These are phyloP conservation scores for Solanum rostratum DNA, from an alignment of 257 asterid species.

Conservation along the genomic window DNA sequence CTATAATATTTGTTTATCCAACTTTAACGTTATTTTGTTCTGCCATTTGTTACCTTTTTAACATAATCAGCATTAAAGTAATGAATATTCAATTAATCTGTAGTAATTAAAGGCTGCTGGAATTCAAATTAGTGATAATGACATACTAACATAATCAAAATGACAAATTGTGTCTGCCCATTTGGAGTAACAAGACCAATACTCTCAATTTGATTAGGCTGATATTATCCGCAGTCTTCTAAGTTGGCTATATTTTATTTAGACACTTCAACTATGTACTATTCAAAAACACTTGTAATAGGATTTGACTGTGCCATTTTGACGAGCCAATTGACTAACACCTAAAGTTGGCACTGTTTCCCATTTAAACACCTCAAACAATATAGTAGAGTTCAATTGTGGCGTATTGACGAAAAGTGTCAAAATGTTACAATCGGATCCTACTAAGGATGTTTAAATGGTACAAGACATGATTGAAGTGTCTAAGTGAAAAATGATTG, in stretches of 20 bases:
- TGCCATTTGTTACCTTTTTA: background rate
- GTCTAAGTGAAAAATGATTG: background rate
- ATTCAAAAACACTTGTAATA: background rate
- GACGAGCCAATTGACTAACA: too few species aligned
- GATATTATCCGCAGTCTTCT: background rate
- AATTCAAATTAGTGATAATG: background rate
- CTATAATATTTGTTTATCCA: background rate
- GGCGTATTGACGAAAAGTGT: too few species aligned
- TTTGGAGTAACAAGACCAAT: background rate
- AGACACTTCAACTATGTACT: too few species aligned
- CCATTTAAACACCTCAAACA: too few species aligned
- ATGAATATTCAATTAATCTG: background rate
- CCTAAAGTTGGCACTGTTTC: background rate
- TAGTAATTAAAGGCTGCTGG: background rate
- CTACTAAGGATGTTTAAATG: background rate
- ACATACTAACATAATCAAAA: background rate
- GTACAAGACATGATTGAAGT: background rate
- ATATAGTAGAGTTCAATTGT: too few species aligned
- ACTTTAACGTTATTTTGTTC: background rate
- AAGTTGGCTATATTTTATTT: background rate
- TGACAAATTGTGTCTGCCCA: background rate
- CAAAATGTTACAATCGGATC: background rate
- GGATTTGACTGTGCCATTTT: too few species aligned
- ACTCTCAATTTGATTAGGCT: background rate
- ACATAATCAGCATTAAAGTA: background rate